Conservation (phyloP, 768 basidiomycete genomes). For the Pleurotus ostreatus region DNA sequence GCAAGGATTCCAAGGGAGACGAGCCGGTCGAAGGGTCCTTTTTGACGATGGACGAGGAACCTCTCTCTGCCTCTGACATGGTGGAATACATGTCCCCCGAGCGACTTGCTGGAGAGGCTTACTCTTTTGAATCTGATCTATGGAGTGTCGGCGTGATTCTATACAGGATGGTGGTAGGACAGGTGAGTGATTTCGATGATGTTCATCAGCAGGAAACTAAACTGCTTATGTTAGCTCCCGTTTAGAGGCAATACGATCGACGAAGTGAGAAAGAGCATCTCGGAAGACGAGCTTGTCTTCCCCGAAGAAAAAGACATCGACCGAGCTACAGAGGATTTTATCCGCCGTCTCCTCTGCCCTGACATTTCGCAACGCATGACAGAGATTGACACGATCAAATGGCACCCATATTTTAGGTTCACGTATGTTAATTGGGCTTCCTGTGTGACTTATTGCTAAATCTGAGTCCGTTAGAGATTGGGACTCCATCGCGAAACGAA, state of each 20-base stretch:
- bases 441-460: too few relatives aligned
- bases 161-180: background rate
- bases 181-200: background rate
- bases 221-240: background rate
- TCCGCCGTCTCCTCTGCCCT: background rate
- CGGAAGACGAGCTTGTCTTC: background rate
- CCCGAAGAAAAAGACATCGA: background rate
- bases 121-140: conserved; percentile 1
- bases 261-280: background rate
- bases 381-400: background rate
- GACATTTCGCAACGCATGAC: background rate
- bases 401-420: background rate
- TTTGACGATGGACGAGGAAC: background rate
- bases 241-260: background rate
- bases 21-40: background rate
- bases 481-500: background rate
- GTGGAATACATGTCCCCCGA: conserved; percentile 5
- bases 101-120: background rate
- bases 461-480: background rate
- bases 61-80: background rate
- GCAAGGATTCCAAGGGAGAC: background rate
- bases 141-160: conserved; percentile 4
- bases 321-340: background rate
- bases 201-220: too few relatives aligned
- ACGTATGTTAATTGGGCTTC: background rate